Percentiles rank a stretch among this genome's conserved stretches.
These are phyloP conservation scores for Pogostemon cablin DNA, from an alignment of 257 asterid genomes.

Conservation along the genomic window DNA sequence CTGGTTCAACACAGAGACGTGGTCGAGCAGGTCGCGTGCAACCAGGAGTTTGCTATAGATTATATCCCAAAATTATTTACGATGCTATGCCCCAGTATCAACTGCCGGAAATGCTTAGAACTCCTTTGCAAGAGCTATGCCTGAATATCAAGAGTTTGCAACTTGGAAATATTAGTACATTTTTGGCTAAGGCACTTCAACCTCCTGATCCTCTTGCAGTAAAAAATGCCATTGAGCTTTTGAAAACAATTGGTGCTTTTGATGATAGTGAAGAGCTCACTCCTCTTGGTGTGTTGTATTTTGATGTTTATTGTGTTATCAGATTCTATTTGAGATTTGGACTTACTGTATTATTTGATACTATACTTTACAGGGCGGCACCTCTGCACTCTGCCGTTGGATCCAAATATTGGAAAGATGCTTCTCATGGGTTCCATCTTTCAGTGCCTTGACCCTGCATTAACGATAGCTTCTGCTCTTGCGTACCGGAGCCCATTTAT, in stretches of 20 bases:
- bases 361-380: constrained; percentile 64
- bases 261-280: constrained; percentile 92
- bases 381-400: constrained; percentile 89
- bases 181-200: constrained; percentile 91
- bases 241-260: constrained; percentile 89
- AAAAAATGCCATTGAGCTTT: constrained; percentile 91
- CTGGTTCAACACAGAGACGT: constrained; percentile 70
- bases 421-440: constrained; percentile 97
- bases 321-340: constrained; percentile 10
- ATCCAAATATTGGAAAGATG: constrained; percentile 98
- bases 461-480: constrained; percentile 96
- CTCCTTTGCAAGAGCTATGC: constrained; percentile 97
- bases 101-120: constrained; percentile 96
- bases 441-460: constrained; percentile 90
- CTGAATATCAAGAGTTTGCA: constrained; percentile 90
- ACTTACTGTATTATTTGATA: constrained; percentile 17
- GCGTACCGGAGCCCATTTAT: constrained; percentile 93
- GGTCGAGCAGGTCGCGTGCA: constrained; percentile 99
- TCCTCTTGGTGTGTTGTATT: constrained; percentile 72
- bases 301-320: constrained; percentile 17
- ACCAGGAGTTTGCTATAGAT: constrained; percentile 92
- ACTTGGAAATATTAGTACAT: constrained; percentile 67
- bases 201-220: constrained; percentile 94
- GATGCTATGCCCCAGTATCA: constrained; percentile 94
- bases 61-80: constrained; percentile 77